Conservation (phyloP, 305 asterid genomes). For the Withania somnifera region DNA sequence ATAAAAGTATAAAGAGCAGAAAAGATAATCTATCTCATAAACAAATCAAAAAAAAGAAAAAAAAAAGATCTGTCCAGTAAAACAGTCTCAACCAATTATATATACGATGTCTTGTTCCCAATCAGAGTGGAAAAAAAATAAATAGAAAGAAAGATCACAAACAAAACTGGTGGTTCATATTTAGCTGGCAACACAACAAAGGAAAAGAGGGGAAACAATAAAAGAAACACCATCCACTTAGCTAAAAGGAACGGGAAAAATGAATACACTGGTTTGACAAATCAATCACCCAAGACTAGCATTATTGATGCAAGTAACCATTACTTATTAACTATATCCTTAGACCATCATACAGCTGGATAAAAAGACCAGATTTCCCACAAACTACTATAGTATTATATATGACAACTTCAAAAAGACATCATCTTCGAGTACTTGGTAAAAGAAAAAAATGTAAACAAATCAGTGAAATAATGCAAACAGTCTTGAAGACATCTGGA, state of each 20-base stretch:
- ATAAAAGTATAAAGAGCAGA: neutral
- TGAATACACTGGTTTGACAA: neutral
- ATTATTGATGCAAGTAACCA: neutral
- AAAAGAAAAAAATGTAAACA: neutral
- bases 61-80: neutral
- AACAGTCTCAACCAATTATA: neutral
- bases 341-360: neutral
- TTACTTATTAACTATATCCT: neutral
- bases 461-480: neutral
- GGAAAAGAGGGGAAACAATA: neutral
- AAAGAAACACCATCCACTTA: neutral
- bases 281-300: neutral
- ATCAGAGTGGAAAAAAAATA: neutral
- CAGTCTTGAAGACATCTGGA: neutral
- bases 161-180: neutral
- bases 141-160: neutral
- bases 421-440: neutral
- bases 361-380: neutral
- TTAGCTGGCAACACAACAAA: neutral
- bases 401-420: neutral
- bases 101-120: neutral
- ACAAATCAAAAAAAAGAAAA: neutral
- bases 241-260: neutral
- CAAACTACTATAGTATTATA: neutral
- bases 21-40: neutral